These are phyloP conservation scores for Tricladium varicosporioides DNA, from an alignment of 2,329 filamentous ascomycete genomes.

Conservation along the genomic window DNA sequence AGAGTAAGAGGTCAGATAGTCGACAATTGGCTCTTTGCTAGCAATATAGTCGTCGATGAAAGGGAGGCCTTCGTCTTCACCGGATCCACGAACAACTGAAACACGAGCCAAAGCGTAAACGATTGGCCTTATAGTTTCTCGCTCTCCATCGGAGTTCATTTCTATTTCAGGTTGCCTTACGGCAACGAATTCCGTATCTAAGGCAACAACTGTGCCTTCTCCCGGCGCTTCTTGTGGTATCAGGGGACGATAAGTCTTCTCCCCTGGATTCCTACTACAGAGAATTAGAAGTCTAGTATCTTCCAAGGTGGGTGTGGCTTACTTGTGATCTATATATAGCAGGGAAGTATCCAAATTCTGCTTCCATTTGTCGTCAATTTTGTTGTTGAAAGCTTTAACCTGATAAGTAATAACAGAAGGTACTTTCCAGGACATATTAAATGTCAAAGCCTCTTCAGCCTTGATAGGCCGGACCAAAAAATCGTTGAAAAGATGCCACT, in stretches of 20 bases:
- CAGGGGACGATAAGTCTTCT: slow-evolving; percentile 60
- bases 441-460: slow-evolving; percentile 80
- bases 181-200: slow-evolving; percentile 96
- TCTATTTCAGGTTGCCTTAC: slow-evolving; percentile 92
- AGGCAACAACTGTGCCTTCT: slow-evolving; percentile 73
- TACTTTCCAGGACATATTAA: slow-evolving; percentile 89
- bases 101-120: slow-evolving; percentile 91
- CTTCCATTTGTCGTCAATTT: slow-evolving; percentile 85
- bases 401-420: slow-evolving; percentile 89
- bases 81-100: slow-evolving; percentile 80
- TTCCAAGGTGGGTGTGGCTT: slow-evolving; percentile 25
- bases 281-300: slow-evolving; percentile 5
- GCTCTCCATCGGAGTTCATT: slow-evolving; percentile 89
- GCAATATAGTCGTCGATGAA: slow-evolving; percentile 98
- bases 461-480: slow-evolving; percentile 83
- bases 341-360: slow-evolving; percentile 78
- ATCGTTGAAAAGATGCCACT: slow-evolving; percentile 98
- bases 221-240: slow-evolving; percentile 63
- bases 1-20: slow-evolving; percentile 92
- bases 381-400: slow-evolving; percentile 74
- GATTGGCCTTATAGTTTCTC: slow-evolving; percentile 87
- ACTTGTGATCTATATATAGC: slow-evolving; percentile 70
- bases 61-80: slow-evolving; percentile 73
- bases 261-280: slow-evolving; percentile 42
- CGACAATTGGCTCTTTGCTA: slow-evolving; percentile 86